These are phyloP conservation scores for Histomonas meleagridis DNA, from an alignment of 208 protist genomes.

Conservation along the genomic window DNA sequence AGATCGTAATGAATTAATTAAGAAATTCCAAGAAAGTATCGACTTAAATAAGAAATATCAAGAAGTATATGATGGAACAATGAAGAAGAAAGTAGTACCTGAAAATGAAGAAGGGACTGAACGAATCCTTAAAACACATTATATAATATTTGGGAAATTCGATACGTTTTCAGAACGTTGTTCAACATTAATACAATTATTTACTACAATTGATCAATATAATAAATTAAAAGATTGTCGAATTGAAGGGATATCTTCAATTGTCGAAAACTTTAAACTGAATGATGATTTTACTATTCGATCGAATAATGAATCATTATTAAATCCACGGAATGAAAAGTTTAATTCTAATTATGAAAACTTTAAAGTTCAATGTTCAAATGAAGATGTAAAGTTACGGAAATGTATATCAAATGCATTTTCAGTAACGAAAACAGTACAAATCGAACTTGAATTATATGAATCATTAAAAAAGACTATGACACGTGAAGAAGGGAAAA, in stretches of 20 bases:
- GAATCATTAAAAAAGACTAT: not conserved
- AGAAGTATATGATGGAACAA: not conserved
- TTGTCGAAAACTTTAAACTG: not conserved
- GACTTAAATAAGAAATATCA: not conserved
- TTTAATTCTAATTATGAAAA: not conserved
- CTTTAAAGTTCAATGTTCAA: not conserved
- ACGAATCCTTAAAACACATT: not conserved
- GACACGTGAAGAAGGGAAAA: not conserved
- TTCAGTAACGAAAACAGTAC: not conserved
- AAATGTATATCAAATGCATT: not conserved
- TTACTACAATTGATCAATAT: constrained; percentile 10
- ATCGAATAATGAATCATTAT: not conserved
- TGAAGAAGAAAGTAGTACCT: constrained; percentile 10
- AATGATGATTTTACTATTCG: not conserved
- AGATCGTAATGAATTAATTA: not conserved
- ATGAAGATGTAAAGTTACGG: not conserved
- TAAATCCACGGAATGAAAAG: not conserved
- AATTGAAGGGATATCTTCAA: not conserved
- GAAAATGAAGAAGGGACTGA: not conserved
- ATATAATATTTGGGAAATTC: constrained; percentile 24
- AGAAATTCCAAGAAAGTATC: not conserved
- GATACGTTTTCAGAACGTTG: constrained; percentile 13
- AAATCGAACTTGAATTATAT: not conserved
- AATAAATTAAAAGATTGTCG: not conserved
- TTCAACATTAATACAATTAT: not conserved